Base-by-base conservation (phyloP, 2,329 filamentous ascomycete genomes). In the Penicillium concentricum region DNA sequence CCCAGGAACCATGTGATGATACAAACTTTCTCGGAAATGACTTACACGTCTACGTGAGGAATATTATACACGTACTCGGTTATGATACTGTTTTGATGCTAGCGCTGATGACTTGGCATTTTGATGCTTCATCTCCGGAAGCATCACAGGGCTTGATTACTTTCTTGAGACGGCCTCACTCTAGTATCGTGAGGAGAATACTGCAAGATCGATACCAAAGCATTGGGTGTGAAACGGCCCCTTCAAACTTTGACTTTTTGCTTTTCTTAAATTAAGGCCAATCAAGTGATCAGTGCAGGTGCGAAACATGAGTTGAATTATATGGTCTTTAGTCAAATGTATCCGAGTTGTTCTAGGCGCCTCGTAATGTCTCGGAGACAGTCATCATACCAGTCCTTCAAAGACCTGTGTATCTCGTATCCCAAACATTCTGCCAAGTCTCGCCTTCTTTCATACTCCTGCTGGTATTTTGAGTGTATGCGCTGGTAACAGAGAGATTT, bases 401-500 rank as follows among this genome's bases (percentile, higher is more conserved):
- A 44, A 38, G 18, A 0, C 2, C 32, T 28, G 16, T 45, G 3
- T 2, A 52, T 45, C 50, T 45, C n/a, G 16, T 10, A n/a, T 22
- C 50, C 50, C 1, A 52, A 18, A 45, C n/a, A 8, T 2, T n/a
- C n/a, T 30, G 22, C 7, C 2, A 45, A n/a, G 2, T 24, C 3
- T 2, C n/a, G 6, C 34, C 24, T 38, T 46, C 39, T 53, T 30
- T 1, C 8, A 53, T 53, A 53, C 12, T 53, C 50, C 24, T 46
- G 26, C 8, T 1, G 2, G 51, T 53, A 53, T 41, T 32, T 28
- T 15, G 18, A 46, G 20, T 47, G 51, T 16, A 53, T 15, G 34
- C 2, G 26, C 5, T 53, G 43, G 34, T 53, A 46, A 7, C 12
- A 52, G 18, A 52, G 50, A 52, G 50, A n/a, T 45, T 22, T 54